A percentile compares a stretch with the other conserved stretches of the same genome.
Evolutionary conservation across 768 basidiomycete genomes (phyloP).

Genomic region (Suillus tomentosus): DNA sequence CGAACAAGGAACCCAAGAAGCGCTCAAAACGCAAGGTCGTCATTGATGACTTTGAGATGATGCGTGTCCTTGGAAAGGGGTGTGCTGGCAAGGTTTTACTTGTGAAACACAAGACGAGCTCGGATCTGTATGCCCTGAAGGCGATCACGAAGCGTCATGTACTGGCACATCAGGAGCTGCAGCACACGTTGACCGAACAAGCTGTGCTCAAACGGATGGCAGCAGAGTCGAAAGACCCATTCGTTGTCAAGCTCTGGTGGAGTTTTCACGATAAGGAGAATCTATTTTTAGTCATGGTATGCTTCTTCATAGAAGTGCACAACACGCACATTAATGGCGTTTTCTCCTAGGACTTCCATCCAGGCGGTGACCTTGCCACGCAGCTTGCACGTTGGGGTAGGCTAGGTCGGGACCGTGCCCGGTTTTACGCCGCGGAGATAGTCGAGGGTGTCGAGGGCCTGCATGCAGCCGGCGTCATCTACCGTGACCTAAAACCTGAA

Average conservation of each 20-base stretch:
- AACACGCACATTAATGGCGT: constrained; percentile 19
- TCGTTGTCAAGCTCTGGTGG: constrained; percentile 96
- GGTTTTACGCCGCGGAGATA: constrained; percentile 98
- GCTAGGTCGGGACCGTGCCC: constrained; percentile 88
- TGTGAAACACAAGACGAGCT: constrained; percentile 74
- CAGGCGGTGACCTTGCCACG: constrained; percentile 95
- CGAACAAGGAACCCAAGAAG: constrained; percentile 52
- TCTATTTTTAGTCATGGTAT: constrained; percentile 92
- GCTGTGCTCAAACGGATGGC: constrained; percentile 94
- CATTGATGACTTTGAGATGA: constrained; percentile 95
- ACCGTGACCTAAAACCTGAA: constrained; percentile 96
- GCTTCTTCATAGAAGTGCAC: constrained; percentile 26
- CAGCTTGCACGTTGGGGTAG: constrained; percentile 96
- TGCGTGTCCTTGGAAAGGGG: constrained; percentile 94
- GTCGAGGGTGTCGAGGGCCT: constrained; percentile 95
- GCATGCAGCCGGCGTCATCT: constrained; percentile 93
- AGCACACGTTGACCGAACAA: constrained; percentile 96
- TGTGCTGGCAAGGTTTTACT: constrained; percentile 97
- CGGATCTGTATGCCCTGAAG: constrained; percentile 88
- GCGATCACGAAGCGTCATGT: constrained; percentile 98
- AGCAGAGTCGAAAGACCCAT: constrained; percentile 84
- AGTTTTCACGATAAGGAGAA: constrained; percentile 98
- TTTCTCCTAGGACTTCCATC: constrained; percentile 78
- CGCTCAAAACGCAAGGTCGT: constrained; percentile 66
- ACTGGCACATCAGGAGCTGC: constrained; percentile 92